Base-by-base conservation (phyloP, 164 flowering plant species). In the Echeveria elegans region DNA sequence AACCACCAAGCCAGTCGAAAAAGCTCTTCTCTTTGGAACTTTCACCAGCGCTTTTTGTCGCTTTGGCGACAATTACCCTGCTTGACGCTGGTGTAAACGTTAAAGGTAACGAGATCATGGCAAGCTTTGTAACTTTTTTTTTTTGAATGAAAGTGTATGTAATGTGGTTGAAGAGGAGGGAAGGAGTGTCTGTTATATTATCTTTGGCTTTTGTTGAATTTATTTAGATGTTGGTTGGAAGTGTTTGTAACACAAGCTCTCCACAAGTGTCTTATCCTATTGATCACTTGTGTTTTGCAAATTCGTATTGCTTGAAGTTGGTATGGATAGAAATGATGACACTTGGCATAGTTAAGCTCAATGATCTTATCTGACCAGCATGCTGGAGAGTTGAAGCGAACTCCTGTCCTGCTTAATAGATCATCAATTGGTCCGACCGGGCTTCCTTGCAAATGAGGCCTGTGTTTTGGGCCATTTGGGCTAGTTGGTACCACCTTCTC, bases 241-340 rank as follows among this genome's bases (percentile, higher is more conserved):
- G 68, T 37, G 81, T 72, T 72, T 72, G 52, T 2, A 64, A 43
- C 85, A 78, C 83, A 75, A 78, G 85, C 66, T 72, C 83, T 72
- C 88, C 88, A 84, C 91, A 86, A 78, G 83, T 78, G 72, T 50
- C 78, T 83, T 86, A 84, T 86, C 88, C 64, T 72, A 52, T 23
- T 23, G 58, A 52, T 52, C n/a, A 28, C 58, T 52, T 52, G 0
- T 52, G 26, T 52, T 52, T 52, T 52, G 28, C 29, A 52, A 21
- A 0, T 52, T 52, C 28, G n/a, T 52, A 28, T n/a, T n/a, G 12
- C 58, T n/a, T 21, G 58, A 52, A 6, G 26, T 14, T 2, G 28
- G 58, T 52, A 52, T 52, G 58, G 58, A 1, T 52, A 24, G 28
- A 52, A 52, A 23, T 52, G 12, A 5, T 23, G 58, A 52, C 58